Evolutionary conservation across 345 rosid genomes (phyloP), one percentile per base, ranked within the genome.

Genomic region (Salix udensis): DNA sequence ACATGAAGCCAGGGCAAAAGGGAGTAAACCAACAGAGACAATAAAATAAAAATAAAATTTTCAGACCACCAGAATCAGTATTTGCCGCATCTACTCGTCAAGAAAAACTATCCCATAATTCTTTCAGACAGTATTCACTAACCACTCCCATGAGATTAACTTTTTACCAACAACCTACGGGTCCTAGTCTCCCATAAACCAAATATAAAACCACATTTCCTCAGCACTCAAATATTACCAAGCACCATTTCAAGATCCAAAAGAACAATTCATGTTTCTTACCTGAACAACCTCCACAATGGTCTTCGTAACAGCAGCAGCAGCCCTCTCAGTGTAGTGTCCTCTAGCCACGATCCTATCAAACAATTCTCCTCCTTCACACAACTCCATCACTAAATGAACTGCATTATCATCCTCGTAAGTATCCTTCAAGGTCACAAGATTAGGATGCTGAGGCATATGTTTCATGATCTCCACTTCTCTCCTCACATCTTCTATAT

Each of bases 261-360:
- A 23, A 58, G 64, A 26, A n/a, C 23, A 58, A 58, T 23, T 0
- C 12, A 58, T 10, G 24, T 68, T 23, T 42, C 26, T 70, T 36
- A 82, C 81, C 84, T 82, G 79, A 82, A 82, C 84, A 65, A 82
- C 84, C 76, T 82, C 84, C n/a, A 82, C 81, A 74, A 82, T 82
- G 64, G 84, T 82, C 78, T 77, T 82, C 31, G 84, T 82, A 34
- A 82, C 81, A 3, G 44, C 66, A 66, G 84, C 84, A 71, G 84
- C 84, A 74, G 84, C 84, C 71, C 84, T 78, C 60, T 82, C 84
- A 4, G 84, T 82, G 73, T 82, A 82, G 78, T 78, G 84, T 16
- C 84, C 84, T 78, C 84, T 70, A 34, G 81, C 81, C 28, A 82
- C 84, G 58, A 82, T 82, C 73, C 84, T 71, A 23, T 82, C 81